A percentile compares a stretch with the other conserved stretches of the same genome.
phyloP scores from a whole-genome alignment of 2,329 filamentous ascomycete species.

The Alternaria viburni region DNA sequence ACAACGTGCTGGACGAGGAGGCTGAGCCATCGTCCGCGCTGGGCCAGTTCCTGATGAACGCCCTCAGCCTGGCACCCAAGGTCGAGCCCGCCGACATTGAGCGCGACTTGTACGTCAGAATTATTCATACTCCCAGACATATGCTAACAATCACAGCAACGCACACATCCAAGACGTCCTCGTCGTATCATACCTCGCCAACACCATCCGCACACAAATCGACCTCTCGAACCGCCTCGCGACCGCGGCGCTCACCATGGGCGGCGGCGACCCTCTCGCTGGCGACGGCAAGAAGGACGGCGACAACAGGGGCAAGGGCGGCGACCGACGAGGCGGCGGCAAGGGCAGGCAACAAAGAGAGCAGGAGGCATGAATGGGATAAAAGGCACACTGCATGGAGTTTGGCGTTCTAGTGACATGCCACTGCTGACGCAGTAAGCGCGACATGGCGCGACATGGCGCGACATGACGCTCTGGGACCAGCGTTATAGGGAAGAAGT shows the following conservation, averaged over 20 bases:
- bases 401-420: slow-evolving; percentile 28
- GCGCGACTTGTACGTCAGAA: slow-evolving; percentile 74
- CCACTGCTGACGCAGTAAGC: slow-evolving; percentile 1
- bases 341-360: slow-evolving; percentile 43
- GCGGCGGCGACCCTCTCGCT: slow-evolving; percentile 47
- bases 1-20: slow-evolving; percentile 92
- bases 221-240: slow-evolving; percentile 95
- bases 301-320: slow-evolving; percentile 37
- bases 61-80: slow-evolving; percentile 91
- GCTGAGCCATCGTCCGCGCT: slow-evolving; percentile 86
- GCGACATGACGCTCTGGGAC: no score
- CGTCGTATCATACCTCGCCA: slow-evolving; percentile 96
- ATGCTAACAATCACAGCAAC: slow-evolving; percentile 66
- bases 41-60: slow-evolving; percentile 94
- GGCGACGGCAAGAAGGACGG: slow-evolving; percentile 45
- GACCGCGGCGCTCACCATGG: slow-evolving; percentile 61
- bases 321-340: slow-evolving; percentile 40
- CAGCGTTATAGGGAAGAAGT: no score
- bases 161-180: slow-evolving; percentile 99
- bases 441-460: background rate
- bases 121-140: background rate
- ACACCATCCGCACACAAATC: slow-evolving; percentile 98
- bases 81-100: slow-evolving; percentile 90
- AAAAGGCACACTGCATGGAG: slow-evolving; percentile 23
- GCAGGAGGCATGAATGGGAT: slow-evolving; percentile 40